phyloP scores from a whole-genome alignment of 73 alveolate genomes.

The Paramecium octaurelia region DNA sequence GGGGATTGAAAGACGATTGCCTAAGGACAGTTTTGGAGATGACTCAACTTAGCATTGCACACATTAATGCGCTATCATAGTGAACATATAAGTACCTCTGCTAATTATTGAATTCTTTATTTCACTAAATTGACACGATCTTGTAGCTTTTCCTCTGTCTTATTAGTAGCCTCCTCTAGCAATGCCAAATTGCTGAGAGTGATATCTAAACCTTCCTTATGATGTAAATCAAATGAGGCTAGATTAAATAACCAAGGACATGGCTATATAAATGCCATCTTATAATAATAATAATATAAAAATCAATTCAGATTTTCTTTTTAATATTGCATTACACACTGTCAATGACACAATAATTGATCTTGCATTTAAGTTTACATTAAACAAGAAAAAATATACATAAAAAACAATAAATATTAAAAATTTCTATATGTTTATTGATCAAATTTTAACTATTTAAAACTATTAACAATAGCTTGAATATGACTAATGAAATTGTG shows the following conservation, averaged over 20 bases:
- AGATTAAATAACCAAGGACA: neutral
- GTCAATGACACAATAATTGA: neutral
- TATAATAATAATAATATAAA: neutral
- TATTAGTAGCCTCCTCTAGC: neutral
- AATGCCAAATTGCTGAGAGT: neutral
- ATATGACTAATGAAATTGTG: neutral
- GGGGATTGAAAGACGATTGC: slow-evolving; percentile 32
- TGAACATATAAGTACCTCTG: neutral
- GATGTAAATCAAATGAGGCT: slow-evolving; percentile 27
- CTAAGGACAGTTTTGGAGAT: neutral
- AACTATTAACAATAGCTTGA: neutral
- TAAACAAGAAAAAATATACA: neutral
- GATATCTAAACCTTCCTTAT: slow-evolving; percentile 31
- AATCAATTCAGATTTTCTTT: neutral
- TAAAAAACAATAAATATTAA: neutral
- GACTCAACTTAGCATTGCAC: slow-evolving; percentile 30
- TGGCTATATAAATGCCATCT: slow-evolving; percentile 16
- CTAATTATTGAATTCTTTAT: neutral
- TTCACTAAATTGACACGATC: neutral
- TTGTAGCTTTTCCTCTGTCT: neutral
- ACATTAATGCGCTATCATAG: neutral
- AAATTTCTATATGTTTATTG: neutral
- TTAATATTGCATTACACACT: neutral
- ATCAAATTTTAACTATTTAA: too few species aligned
- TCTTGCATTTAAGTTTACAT: neutral